Evolutionary conservation across 2,329 filamentous ascomycete genomes (phyloP), one percentile per base, ranked within the genome.

Genomic region (Epichloe hybrida): DNA sequence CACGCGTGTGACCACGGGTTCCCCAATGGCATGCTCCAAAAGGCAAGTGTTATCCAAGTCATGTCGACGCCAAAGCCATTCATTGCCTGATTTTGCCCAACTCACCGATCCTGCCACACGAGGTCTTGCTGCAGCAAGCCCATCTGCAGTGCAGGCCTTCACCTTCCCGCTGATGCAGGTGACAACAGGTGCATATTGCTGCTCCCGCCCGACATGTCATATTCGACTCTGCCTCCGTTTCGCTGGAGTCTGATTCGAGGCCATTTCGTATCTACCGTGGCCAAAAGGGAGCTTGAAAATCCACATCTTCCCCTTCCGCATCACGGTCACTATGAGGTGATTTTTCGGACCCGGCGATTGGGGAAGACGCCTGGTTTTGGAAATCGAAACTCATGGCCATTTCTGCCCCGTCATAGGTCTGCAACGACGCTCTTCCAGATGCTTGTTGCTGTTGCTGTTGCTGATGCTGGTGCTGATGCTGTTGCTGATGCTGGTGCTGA

Each of bases 141-240:
- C 44, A 23, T 46, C 34, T 50, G 49, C 49, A 47, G 27, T 50
- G 49, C 49, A 47, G 27, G 44, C 36, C 31, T 50, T 36, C 23
- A 17, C 27, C 17, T 27, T 36, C 6, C 37, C 49, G 49, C 37
- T 15, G n/a, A 46, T 34, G 49, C 49, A 50, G 37, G 43, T 36
- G 31, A 42, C 43, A 47, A 36, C 4, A 15, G 42, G 43, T 38
- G 46, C 46, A 34, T 39, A 48, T 27, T 13, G 17, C 42, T 39
- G 35, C 23, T 20, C 21, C 6, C n/a, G 35, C 13, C 41, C 21
- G 41, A 50, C 41, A 8, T 3, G 27, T 27, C 27, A 27, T 27
- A 27, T 27, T 27, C 27, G 27, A 27, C 27, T 8, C 27, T 8
- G 27, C 27, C 27, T 27, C 27, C 7, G 27, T 27, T 27, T 27